phyloP scores from a whole-genome alignment of 495 filamentous ascomycete species.

The Talaromyces nanjingensis region DNA sequence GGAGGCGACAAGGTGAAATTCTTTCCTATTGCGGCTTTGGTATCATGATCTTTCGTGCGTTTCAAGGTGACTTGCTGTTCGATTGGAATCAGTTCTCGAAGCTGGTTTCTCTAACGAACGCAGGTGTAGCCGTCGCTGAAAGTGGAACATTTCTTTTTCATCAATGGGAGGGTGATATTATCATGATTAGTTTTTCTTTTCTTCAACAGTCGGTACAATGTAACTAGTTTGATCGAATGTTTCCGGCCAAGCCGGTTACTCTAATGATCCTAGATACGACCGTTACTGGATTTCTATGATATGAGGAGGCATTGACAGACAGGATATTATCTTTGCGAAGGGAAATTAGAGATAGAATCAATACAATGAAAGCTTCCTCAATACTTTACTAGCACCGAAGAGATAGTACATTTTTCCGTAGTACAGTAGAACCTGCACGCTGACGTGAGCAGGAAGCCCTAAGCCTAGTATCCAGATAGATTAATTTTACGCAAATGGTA shows the following conservation, averaged over 20 bases:
- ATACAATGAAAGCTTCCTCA: not conserved
- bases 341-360: not conserved
- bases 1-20: not conserved
- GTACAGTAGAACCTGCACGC: not conserved
- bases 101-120: not conserved
- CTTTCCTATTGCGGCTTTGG: not conserved
- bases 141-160: not conserved
- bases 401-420: not conserved
- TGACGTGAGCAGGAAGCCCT: no score
- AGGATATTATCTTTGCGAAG: not conserved
- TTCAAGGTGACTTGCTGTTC: not conserved
- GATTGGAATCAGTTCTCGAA: not conserved
- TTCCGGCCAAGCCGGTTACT: slow-evolving; percentile 1
- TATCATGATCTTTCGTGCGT: not conserved
- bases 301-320: not conserved
- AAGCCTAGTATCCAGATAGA: no score
- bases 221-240: slow-evolving; percentile 3
- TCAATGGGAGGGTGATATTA: not conserved
- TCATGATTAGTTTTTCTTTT: not conserved
- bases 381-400: not conserved
- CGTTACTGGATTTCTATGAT: not conserved
- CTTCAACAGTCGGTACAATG: not conserved
- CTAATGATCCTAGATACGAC: slow-evolving; percentile 2
- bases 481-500: no score
- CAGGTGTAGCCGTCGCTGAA: not conserved